Evolutionary conservation across 75 land plant genomes (phyloP).

Genomic region (Chamaecyparis obtusa): DNA sequence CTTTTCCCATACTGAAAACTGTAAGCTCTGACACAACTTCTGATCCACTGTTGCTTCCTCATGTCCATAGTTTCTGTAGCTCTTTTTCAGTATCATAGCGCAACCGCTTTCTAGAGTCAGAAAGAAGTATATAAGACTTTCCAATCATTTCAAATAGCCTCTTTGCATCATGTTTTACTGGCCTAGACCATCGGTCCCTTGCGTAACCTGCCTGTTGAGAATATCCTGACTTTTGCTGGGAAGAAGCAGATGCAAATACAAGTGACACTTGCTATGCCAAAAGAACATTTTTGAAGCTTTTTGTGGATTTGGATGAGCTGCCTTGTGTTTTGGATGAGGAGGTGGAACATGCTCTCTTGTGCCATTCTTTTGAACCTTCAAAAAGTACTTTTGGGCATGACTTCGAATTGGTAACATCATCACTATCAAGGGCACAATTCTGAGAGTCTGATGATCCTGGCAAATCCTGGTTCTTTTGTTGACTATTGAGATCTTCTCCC

Average conservation of each 20-base stretch:
- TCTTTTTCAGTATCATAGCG: slow-evolving; percentile 84
- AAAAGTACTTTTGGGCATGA: slow-evolving; percentile 95
- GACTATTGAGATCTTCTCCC: neutral
- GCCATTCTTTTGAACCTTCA: slow-evolving; percentile 96
- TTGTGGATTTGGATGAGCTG: slow-evolving; percentile 95
- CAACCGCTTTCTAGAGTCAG: slow-evolving; percentile 86
- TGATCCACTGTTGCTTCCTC: slow-evolving; percentile 30
- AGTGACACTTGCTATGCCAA: slow-evolving; percentile 18
- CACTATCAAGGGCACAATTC: neutral
- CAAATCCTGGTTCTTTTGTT: neutral
- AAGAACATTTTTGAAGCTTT: slow-evolving; percentile 70
- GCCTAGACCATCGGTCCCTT: too few relatives aligned
- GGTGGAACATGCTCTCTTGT: slow-evolving; percentile 93
- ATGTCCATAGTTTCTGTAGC: slow-evolving; percentile 44
- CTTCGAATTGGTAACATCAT: slow-evolving; percentile 53
- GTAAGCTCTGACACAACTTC: slow-evolving; percentile 31
- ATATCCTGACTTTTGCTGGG: slow-evolving; percentile 30
- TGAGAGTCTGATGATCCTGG: neutral
- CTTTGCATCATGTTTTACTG: too few relatives aligned
- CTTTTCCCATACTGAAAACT: slow-evolving; percentile 37
- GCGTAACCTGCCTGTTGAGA: slow-evolving; percentile 22
- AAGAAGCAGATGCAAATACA: slow-evolving; percentile 27
- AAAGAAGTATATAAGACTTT: slow-evolving; percentile 92
- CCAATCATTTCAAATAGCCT: slow-evolving; percentile 95
- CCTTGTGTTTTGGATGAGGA: slow-evolving; percentile 93